These are phyloP conservation scores for Chaetomium strumarium DNA, from an alignment of 2,329 filamentous ascomycete genomes.

Conservation along the genomic window DNA sequence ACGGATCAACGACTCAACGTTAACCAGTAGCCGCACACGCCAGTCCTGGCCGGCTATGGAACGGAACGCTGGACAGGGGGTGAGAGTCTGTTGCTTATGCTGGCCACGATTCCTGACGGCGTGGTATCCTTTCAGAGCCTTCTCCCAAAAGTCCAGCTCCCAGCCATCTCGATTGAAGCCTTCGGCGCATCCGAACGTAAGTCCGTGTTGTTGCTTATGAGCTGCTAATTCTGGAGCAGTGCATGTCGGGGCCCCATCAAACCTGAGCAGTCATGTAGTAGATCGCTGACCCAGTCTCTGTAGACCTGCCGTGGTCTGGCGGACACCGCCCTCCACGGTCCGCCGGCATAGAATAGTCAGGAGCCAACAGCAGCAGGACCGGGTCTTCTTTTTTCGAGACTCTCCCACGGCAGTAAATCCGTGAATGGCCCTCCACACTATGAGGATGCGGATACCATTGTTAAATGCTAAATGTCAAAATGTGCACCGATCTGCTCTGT, in stretches of 20 bases:
- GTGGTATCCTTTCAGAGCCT: neutral
- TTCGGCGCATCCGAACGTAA: neutral
- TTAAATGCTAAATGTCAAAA: too few relatives aligned
- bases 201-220: neutral
- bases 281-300: neutral
- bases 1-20: neutral
- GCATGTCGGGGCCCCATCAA: neutral
- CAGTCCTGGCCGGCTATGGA: neutral
- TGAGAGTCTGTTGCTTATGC: neutral
- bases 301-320: neutral
- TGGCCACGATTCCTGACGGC: neutral
- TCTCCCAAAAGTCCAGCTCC: neutral
- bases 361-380: too few relatives aligned
- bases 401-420: too few relatives aligned
- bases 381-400: too few relatives aligned
- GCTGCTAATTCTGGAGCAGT: neutral
- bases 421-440: too few relatives aligned
- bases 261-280: neutral
- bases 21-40: conserved; percentile 1
- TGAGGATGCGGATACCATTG: too few relatives aligned
- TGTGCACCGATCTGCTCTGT: too few relatives aligned
- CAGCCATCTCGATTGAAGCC: neutral
- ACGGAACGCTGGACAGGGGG: neutral
- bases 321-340: neutral
- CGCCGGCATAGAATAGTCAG: too few relatives aligned